Base-by-base conservation (phyloP, 2,329 filamentous ascomycete species). In the Fusarium poae region DNA sequence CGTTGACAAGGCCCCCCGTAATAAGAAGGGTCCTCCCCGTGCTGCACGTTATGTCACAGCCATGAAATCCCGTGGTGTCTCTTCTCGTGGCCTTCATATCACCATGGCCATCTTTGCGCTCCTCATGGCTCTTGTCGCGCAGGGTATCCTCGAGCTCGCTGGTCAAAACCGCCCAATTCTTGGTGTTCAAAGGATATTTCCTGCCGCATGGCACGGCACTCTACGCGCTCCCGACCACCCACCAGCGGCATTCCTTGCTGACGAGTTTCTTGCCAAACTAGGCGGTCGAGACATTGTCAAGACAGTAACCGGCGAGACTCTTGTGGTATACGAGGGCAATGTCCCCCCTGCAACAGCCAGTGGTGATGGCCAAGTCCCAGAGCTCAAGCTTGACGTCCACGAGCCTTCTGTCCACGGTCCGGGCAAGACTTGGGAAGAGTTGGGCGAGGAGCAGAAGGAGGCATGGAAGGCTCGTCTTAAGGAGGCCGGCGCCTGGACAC, bases 401-500 rank as follows among this genome's bases (percentile, higher is more conserved):
- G 80, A 85, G 56, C 80, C 81, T 62, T 79, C 80, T n/a, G 73
- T 77, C 16, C 82, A 87, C 64, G 84, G 81, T 2, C 77, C 82
- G 2, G 89, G 88, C 16, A 88, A 84, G 77, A 82, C 84, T 56
- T 97, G 92, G 92, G 89, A 93, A 59, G 88, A 94, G 62, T 79
- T 97, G 44, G 82, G 83, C 8, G 81, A 85, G 15, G 79, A 86
- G 55, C 87, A 94, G 77, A 87, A 87, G 76, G 80, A 83, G 52
- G 81, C 82, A 20, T 97, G 93, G 93, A 93, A 89, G 80, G 79
- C 86, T 70, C 87, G 85, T 75, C 83, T 97, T 35, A 82, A 83
- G 57, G 84, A 89, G 56, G 89, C 92, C 1, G 93, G 93, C 0
- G 88, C 93, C 68, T 97, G 92, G 93, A 87, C 87, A n/a, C 89